Evolutionary conservation across 2,329 filamentous ascomycete species (phyloP).

Genomic region (Juglanconis oblonga): DNA sequence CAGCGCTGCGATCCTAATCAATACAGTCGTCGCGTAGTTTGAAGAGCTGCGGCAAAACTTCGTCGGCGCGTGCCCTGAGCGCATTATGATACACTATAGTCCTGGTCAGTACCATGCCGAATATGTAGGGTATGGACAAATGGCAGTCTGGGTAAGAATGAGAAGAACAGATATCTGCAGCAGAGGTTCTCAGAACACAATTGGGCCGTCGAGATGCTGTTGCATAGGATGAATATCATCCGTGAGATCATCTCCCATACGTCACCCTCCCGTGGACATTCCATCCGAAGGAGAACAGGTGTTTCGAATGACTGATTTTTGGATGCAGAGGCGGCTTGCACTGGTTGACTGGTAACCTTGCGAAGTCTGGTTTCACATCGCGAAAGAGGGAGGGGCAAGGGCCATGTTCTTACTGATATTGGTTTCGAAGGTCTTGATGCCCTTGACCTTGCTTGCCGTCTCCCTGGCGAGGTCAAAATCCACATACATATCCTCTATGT

Average conservation of each 20-base stretch:
- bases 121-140: too few species aligned
- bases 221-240: too few species aligned
- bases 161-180: too few species aligned
- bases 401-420: slow-evolving; percentile 51
- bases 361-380: background rate
- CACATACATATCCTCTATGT: slow-evolving; percentile 72
- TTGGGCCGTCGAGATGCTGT: too few species aligned
- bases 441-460: slow-evolving; percentile 69
- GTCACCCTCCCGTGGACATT: too few species aligned
- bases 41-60: slow-evolving; percentile 75
- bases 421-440: slow-evolving; percentile 77
- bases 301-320: too few species aligned
- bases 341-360: too few species aligned
- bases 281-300: too few species aligned
- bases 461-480: slow-evolving; percentile 59
- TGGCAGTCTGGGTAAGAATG: too few species aligned
- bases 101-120: background rate
- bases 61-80: slow-evolving; percentile 67
- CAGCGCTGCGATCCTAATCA: slow-evolving; percentile 37
- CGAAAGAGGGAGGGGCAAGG: slow-evolving; percentile 36
- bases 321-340: too few species aligned
- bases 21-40: slow-evolving; percentile 67
- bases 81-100: slow-evolving; percentile 70
- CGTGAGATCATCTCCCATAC: too few species aligned
- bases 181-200: too few species aligned